Percentiles rank a stretch among this genome's conserved stretches.
Evolutionary conservation across 2,329 filamentous ascomycete genomes (phyloP).

Genomic region (Neonectria hederae): DNA sequence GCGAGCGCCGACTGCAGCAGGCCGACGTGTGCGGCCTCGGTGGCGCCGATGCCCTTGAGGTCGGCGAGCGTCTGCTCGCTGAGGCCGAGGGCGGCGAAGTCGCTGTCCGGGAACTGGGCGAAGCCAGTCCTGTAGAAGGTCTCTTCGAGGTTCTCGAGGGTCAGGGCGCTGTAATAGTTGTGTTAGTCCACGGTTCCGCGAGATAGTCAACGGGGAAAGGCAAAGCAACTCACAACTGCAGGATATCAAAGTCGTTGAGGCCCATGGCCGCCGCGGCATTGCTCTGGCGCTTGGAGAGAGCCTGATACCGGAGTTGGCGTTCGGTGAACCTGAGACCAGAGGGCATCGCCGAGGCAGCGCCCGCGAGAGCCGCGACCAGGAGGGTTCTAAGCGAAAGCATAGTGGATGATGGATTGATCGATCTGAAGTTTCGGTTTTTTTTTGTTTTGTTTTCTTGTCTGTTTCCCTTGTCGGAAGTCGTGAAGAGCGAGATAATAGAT

Average conservation of each 20-base stretch:
- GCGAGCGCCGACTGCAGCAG: constrained; percentile 56
- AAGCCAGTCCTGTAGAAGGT: constrained; percentile 79
- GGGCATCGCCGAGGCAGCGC: constrained; percentile 59
- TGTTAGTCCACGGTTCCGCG: constrained; percentile 1
- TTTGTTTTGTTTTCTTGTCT: background rate
- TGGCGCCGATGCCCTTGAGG: constrained; percentile 68
- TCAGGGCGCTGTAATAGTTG: constrained; percentile 60
- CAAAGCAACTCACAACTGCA: constrained; percentile 63
- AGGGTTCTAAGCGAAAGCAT: constrained; percentile 53
- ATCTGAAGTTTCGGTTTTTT: background rate
- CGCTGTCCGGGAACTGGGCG: constrained; percentile 68
- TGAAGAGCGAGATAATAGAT: constrained; percentile 1
- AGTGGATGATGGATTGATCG: constrained; percentile 33
- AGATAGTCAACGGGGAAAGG: too few species aligned
- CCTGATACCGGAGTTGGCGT: constrained; percentile 57
- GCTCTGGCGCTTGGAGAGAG: constrained; percentile 61
- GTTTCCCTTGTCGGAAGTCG: background rate
- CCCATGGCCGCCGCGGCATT: constrained; percentile 57
- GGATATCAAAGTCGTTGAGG: constrained; percentile 63
- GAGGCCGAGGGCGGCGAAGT: constrained; percentile 66
- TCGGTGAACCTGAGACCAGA: constrained; percentile 54
- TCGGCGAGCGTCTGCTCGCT: constrained; percentile 50
- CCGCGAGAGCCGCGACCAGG: constrained; percentile 56
- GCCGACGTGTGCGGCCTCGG: constrained; percentile 62
- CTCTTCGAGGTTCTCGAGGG: constrained; percentile 78